Percentiles rank a stretch among this genome's conserved stretches.
Evolutionary conservation across 2,329 filamentous ascomycete species (phyloP).

Genomic region (Didymosphaeria variabile): DNA sequence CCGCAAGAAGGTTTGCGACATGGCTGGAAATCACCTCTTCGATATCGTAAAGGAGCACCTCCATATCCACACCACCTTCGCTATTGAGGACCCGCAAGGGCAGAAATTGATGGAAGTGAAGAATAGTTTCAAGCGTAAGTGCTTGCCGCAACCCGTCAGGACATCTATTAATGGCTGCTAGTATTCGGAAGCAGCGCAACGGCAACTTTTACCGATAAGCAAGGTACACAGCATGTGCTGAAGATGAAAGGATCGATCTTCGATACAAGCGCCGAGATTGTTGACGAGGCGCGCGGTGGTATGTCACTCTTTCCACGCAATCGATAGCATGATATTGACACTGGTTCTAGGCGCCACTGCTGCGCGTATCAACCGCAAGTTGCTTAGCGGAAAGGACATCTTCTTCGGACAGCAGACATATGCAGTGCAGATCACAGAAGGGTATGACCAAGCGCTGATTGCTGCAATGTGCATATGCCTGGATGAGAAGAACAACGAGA

Average conservation of each 20-base stretch:
- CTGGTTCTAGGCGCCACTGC: constrained; percentile 57
- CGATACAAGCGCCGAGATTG: constrained; percentile 66
- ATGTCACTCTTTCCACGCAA: constrained; percentile 10
- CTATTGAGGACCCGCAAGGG: constrained; percentile 56
- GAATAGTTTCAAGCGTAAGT: constrained; percentile 63
- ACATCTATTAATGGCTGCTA: constrained; percentile 33
- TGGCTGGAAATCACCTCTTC: constrained; percentile 64
- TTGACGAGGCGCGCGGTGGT: constrained; percentile 55
- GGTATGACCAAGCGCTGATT: constrained; percentile 72
- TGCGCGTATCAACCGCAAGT: constrained; percentile 67
- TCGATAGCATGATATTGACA: neutral
- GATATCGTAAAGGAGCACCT: constrained; percentile 64
- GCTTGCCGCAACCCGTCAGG: neutral
- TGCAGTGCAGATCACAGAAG: constrained; percentile 68
- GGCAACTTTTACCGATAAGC: constrained; percentile 60
- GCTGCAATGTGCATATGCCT: constrained; percentile 73
- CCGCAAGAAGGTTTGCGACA: constrained; percentile 66
- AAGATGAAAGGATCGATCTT: constrained; percentile 70
- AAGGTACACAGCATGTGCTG: neutral
- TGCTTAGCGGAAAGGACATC: constrained; percentile 66
- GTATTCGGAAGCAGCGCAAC: constrained; percentile 65
- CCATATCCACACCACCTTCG: constrained; percentile 63
- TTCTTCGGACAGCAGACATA: constrained; percentile 72
- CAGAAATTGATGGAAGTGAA: constrained; percentile 65
- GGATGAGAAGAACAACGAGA: constrained; percentile 61